Evolutionary conservation across 139 green algal species (phyloP).

Genomic region (Microglena sp.): DNA sequence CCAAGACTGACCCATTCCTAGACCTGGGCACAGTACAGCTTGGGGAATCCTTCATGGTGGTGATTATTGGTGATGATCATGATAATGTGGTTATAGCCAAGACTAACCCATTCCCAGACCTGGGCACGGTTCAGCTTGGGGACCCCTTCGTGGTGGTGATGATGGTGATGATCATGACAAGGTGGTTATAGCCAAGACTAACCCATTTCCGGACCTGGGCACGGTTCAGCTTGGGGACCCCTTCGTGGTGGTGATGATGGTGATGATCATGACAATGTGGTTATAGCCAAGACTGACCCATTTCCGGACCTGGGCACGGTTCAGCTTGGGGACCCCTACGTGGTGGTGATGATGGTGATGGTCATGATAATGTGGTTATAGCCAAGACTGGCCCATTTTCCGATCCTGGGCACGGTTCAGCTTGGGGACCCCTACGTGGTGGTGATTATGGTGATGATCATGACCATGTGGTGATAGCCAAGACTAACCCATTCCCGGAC

Average conservation of each 20-base stretch:
- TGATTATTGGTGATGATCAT: too few relatives aligned
- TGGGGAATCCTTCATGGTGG: constrained; percentile 22
- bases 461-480: too few relatives aligned
- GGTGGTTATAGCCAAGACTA: constrained; percentile 56
- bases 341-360: too few relatives aligned
- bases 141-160: constrained; percentile 30
- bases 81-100: constrained; percentile 64
- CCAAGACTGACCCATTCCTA: constrained; percentile 36
- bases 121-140: constrained; percentile 19
- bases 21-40: constrained; percentile 20
- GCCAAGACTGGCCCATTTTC: constrained; percentile 36
- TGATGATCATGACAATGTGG: too few relatives aligned
- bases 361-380: too few relatives aligned
- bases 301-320: constrained; percentile 25
- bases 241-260: too few relatives aligned
- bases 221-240: constrained; percentile 27
- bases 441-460: too few relatives aligned
- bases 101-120: constrained; percentile 27
- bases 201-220: constrained; percentile 26
- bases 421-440: constrained; percentile 28
- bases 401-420: constrained; percentile 17
- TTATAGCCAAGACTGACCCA: constrained; percentile 50
- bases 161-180: too few relatives aligned
- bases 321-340: constrained; percentile 27
- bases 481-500: not conserved